A percentile compares a stretch with the other conserved stretches of the same genome.
Conservation (phyloP, 306 rosid species). For the Casuarina equisetifolia region DNA sequence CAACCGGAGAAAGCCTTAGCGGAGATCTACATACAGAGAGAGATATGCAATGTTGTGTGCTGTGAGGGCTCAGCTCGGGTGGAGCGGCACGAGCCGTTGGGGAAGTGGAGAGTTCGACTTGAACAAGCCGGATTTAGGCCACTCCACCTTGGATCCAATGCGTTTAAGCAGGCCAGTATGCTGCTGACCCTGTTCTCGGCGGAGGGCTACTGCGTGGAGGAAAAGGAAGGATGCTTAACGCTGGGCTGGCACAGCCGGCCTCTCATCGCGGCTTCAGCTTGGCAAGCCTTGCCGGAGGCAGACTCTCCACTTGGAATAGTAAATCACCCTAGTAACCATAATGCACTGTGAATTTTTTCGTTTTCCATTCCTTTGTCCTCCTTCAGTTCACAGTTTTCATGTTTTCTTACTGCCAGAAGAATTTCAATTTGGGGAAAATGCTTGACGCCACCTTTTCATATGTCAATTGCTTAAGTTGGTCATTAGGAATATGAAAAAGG, state of each 20-base stretch:
- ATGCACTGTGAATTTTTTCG: slow-evolving; percentile 27
- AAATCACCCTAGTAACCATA: slow-evolving; percentile 11
- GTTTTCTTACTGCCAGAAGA: background rate
- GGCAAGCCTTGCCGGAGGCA: slow-evolving; percentile 48
- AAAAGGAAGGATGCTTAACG: slow-evolving; percentile 76
- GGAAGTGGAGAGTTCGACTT: slow-evolving; percentile 64
- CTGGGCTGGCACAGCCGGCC: slow-evolving; percentile 94
- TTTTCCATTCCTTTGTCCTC: background rate
- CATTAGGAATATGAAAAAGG: too few species aligned
- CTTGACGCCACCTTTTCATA: background rate
- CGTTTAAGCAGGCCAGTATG: slow-evolving; percentile 88
- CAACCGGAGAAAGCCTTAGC: slow-evolving; percentile 78
- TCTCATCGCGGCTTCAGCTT: slow-evolving; percentile 82
- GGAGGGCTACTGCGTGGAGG: slow-evolving; percentile 78
- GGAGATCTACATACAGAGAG: slow-evolving; percentile 72
- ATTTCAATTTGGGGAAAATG: background rate
- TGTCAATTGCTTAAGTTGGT: background rate
- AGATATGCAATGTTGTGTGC: slow-evolving; percentile 79
- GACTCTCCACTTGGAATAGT: slow-evolving; percentile 24
- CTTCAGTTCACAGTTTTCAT: background rate
- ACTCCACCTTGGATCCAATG: slow-evolving; percentile 70
- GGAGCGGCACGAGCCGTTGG: slow-evolving; percentile 80
- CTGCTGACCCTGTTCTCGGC: slow-evolving; percentile 73
- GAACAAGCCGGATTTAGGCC: slow-evolving; percentile 62
- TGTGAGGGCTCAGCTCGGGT: slow-evolving; percentile 76